Conservation (phyloP, 2,329 filamentous ascomycete species). For the Myriosclerotinia scirpicola region DNA sequence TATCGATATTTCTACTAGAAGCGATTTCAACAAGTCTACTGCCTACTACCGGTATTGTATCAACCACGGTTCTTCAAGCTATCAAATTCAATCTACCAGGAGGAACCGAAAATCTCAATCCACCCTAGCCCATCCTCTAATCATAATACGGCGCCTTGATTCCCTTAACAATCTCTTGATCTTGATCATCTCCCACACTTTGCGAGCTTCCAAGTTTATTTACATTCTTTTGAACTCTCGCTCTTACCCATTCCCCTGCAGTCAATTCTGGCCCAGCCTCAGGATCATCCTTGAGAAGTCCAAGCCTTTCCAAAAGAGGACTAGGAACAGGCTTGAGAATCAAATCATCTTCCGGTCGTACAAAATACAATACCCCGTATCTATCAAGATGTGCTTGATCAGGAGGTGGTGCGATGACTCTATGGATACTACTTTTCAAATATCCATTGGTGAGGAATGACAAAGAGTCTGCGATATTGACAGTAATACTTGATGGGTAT, state of each 20-base stretch:
- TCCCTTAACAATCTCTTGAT: neutral
- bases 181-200: neutral
- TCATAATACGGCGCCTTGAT: neutral
- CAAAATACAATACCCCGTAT: neutral
- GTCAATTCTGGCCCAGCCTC: neutral
- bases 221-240: neutral
- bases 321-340: neutral
- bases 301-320: neutral
- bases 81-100: neutral
- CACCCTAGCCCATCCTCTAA: neutral
- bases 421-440: neutral
- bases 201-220: neutral
- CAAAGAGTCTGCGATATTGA: neutral
- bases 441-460: neutral
- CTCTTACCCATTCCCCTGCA: neutral
- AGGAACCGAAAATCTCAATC: neutral
- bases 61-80: neutral
- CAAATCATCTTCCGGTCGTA: neutral
- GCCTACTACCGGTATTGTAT: neutral
- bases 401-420: neutral
- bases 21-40: neutral
- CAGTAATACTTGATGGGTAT: neutral
- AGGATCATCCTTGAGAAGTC: neutral
- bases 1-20: neutral
- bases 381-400: neutral